Conservation (phyloP, 2,329 filamentous ascomycete species). For the Colletotrichum sp. region DNA sequence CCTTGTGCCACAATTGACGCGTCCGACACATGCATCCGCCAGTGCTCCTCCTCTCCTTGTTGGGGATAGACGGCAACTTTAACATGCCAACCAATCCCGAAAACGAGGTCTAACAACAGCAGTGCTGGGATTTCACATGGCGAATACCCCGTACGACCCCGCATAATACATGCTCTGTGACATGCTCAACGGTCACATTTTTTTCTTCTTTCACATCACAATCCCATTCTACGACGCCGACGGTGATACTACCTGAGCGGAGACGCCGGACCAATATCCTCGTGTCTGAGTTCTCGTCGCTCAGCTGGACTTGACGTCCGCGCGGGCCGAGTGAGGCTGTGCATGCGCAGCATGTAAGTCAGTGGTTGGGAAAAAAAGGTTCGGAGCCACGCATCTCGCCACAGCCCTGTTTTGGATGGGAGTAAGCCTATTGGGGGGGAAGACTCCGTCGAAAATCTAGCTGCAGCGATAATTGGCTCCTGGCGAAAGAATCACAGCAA, state of each 20-base stretch:
- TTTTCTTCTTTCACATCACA: background rate
- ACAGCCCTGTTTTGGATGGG: background rate
- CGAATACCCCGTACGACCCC: background rate
- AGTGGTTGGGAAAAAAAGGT: background rate
- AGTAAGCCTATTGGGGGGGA: background rate
- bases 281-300: background rate
- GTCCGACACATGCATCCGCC: background rate
- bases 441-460: background rate
- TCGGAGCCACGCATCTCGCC: background rate
- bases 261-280: background rate
- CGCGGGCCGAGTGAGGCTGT: background rate
- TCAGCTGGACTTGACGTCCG: background rate
- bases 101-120: background rate
- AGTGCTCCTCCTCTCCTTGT: background rate
- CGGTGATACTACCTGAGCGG: background rate
- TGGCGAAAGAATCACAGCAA: background rate
- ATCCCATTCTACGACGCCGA: background rate
- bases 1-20: conserved; percentile 7
- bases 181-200: background rate
- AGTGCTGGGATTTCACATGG: background rate
- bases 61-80: background rate
- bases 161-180: background rate
- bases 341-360: background rate
- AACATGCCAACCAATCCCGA: background rate
- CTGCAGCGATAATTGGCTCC: background rate